These are phyloP conservation scores for Pseudocercospora musae DNA, from an alignment of 2,329 filamentous ascomycete species.

Conservation along the genomic window DNA sequence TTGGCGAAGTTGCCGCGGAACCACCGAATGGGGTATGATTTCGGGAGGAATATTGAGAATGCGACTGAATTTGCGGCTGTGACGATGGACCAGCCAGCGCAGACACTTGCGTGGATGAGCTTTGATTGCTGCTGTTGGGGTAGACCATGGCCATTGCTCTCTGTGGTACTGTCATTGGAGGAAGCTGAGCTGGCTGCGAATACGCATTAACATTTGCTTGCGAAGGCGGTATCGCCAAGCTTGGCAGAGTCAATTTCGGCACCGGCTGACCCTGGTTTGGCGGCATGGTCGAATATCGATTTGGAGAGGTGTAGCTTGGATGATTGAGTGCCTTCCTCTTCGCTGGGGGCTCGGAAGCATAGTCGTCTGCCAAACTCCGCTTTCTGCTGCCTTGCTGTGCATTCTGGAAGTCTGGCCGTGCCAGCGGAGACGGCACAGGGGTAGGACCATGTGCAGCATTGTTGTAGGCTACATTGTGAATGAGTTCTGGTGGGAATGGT, in stretches of 20 bases:
- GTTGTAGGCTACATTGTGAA: slow-evolving; percentile 43
- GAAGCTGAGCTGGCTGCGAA: slow-evolving; percentile 49
- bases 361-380: slow-evolving; percentile 54
- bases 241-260: slow-evolving; percentile 65
- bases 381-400: slow-evolving; percentile 45
- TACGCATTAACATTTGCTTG: slow-evolving; percentile 26
- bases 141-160: slow-evolving; percentile 72
- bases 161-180: slow-evolving; percentile 59
- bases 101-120: slow-evolving; percentile 39
- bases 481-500: slow-evolving; percentile 37
- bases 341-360: slow-evolving; percentile 53
- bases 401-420: slow-evolving; percentile 32
- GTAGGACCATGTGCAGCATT: slow-evolving; percentile 37
- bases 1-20: slow-evolving; percentile 63
- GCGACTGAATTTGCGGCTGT: slow-evolving; percentile 21
- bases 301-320: slow-evolving; percentile 29
- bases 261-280: slow-evolving; percentile 23
- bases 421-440: slow-evolving; percentile 44
- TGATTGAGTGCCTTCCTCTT: slow-evolving; percentile 46
- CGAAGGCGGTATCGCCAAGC: slow-evolving; percentile 61
- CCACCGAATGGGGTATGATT: slow-evolving; percentile 52
- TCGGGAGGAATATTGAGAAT: slow-evolving; percentile 40
- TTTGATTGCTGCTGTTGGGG: slow-evolving; percentile 55
- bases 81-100: slow-evolving; percentile 23
- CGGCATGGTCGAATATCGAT: slow-evolving; percentile 33